Conservation (phyloP, 306 rosid genomes). For the Mucuna pruriens region DNA sequence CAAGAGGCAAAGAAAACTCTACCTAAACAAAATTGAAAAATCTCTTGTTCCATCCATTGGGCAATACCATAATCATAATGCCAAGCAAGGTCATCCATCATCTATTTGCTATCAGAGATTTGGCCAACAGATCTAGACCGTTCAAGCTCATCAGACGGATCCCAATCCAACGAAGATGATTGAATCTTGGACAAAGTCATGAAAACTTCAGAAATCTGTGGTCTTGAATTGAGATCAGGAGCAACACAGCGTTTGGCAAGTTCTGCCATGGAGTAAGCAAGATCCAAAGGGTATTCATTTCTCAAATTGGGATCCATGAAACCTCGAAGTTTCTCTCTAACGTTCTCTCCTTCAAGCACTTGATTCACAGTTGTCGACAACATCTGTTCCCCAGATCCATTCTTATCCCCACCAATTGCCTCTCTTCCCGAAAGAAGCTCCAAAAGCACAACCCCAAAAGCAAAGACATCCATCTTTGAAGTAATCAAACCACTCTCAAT, state of each 20-base stretch:
- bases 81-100: constrained; percentile 4
- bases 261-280: constrained; percentile 71
- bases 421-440: constrained; percentile 75
- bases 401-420: constrained; percentile 39
- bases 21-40: neutral
- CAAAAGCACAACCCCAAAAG: constrained; percentile 71
- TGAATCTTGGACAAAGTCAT: constrained; percentile 66
- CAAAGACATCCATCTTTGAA: constrained; percentile 74
- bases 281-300: constrained; percentile 63
- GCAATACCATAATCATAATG: neutral
- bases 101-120: constrained; percentile 42
- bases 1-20: constrained; percentile 2
- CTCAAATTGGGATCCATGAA: constrained; percentile 65
- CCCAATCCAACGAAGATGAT: constrained; percentile 68
- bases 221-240: constrained; percentile 55
- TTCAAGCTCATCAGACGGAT: constrained; percentile 64
- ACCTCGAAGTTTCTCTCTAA: constrained; percentile 54
- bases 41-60: constrained; percentile 4
- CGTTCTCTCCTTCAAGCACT: constrained; percentile 65
- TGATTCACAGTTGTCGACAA: constrained; percentile 37
- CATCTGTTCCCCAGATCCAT: constrained; percentile 32
- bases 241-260: constrained; percentile 66
- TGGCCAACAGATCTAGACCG: constrained; percentile 50
- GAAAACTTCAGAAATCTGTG: constrained; percentile 56
- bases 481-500: constrained; percentile 69